A percentile compares a stretch with the other conserved stretches of the same genome.
Conservation (phyloP, 495 filamentous ascomycete species). For the Talaromyces proteolyticus region DNA sequence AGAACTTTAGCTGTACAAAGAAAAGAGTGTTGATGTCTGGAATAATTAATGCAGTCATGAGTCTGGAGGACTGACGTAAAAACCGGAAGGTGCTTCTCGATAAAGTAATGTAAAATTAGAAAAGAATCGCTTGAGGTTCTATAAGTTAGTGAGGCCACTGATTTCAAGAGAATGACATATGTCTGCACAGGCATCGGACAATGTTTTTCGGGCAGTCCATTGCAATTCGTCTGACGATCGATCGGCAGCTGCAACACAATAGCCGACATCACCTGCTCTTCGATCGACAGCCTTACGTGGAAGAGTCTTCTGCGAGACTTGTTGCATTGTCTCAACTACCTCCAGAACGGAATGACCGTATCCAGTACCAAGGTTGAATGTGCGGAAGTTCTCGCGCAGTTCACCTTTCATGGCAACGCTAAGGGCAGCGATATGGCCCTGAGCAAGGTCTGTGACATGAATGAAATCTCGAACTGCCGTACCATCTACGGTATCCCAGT, state of each 20-base stretch:
- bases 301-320: conserved; percentile 31
- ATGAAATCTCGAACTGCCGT: conserved; percentile 53
- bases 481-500: conserved; percentile 62
- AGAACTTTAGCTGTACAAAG: too few relatives aligned
- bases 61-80: too few relatives aligned
- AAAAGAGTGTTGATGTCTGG: too few relatives aligned
- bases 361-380: conserved; percentile 50
- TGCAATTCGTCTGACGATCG: conserved; percentile 78
- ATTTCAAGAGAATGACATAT: conserved; percentile 60
- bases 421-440: conserved; percentile 58
- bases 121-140: neutral
- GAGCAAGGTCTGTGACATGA: conserved; percentile 60
- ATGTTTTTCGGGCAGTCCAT: conserved; percentile 79
- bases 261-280: conserved; percentile 71
- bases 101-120: too few relatives aligned
- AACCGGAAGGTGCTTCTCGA: too few relatives aligned
- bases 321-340: conserved; percentile 42
- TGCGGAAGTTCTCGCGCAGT: conserved; percentile 38
- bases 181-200: conserved; percentile 79
- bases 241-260: conserved; percentile 75
- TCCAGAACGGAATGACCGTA: conserved; percentile 46
- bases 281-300: conserved; percentile 62
- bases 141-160: neutral
- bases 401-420: conserved; percentile 28
- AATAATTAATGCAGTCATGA: too few relatives aligned